Percentiles rank a stretch among this genome's conserved stretches.
These are phyloP conservation scores for Geotrichum cucujoidarum DNA, from an alignment of 1,139 yeast species.

Conservation along the genomic window DNA sequence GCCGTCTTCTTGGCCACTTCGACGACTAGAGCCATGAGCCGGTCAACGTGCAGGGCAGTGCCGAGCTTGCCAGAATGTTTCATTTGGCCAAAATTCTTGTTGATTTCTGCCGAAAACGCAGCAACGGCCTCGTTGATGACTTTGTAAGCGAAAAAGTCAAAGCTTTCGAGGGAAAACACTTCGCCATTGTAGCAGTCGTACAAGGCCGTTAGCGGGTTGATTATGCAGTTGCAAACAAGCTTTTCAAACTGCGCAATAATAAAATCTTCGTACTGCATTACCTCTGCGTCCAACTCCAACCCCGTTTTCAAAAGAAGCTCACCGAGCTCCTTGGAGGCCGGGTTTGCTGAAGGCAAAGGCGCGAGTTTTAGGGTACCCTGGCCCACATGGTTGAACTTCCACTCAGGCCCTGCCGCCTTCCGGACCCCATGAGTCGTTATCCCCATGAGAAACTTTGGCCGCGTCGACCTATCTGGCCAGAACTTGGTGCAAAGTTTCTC, in stretches of 20 bases:
- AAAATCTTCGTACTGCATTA: constrained; percentile 50
- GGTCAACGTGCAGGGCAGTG: constrained; percentile 19
- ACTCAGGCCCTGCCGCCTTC: constrained; percentile 32
- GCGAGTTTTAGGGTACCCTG: constrained; percentile 52
- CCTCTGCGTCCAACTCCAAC: constrained; percentile 41
- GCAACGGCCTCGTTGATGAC: constrained; percentile 31
- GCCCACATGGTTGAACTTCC: constrained; percentile 59
- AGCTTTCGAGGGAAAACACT: constrained; percentile 36
- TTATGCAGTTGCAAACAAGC: constrained; percentile 65
- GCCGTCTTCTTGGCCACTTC: constrained; percentile 47
- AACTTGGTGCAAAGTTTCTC: constrained; percentile 48
- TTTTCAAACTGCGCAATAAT: constrained; percentile 66
- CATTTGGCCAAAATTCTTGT: constrained; percentile 21
- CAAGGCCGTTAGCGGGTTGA: constrained; percentile 69
- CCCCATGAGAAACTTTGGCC: constrained; percentile 66
- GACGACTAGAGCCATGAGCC: constrained; percentile 46
- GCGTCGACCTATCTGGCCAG: constrained; percentile 46
- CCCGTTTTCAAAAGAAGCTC: constrained; percentile 12
- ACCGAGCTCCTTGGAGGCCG: constrained; percentile 1
- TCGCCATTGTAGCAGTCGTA: constrained; percentile 72
- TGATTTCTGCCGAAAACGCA: constrained; percentile 34
- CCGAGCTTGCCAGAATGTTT: constrained; percentile 1
- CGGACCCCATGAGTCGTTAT: constrained; percentile 79
- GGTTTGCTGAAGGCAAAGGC: not conserved
- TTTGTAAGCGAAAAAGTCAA: constrained; percentile 22